Evolutionary conservation across 768 basidiomycete species (phyloP), one percentile per base, ranked within the genome.

Genomic region (Cubamyces sp.): DNA sequence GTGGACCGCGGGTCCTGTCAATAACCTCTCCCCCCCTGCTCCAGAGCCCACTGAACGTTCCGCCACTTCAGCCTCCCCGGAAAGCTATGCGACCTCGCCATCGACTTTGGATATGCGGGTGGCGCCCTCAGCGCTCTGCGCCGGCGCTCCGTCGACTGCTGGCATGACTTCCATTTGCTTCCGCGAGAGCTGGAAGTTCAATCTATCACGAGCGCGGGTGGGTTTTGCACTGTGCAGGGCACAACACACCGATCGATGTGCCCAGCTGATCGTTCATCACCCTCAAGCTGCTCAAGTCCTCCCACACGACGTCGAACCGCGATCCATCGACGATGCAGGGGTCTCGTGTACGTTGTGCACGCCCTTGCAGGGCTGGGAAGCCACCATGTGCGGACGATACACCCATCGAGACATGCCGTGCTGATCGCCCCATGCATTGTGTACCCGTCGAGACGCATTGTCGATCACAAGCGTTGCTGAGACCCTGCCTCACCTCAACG

Each of bases 111-210:
- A 21, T 45, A 16, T 14, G 40, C 21, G 26, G 49, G 57, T 50
- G 49, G 57, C 41, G 57, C 47, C 51, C 57, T 30, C 49, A 52
- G 57, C 57, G 49, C 42, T 39, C 50, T n/a, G 6, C 39, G 39
- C 49, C 49, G 57, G 57, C 57, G 57, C 57, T 59, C 57, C 57
- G 57, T 59, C 57, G 49, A 34, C 34, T 34, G 34, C 39, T 53
- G 51, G 51, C 51, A 39, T 11, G 48, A 12, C 57, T 59, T 59
- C 57, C 57, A 59, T 59, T 58, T 58, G 41, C 57, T 21, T 42
- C 57, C 57, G 49, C 57, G 49, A 51, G 47, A 42, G 57, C 57
- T 51, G 49, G 57, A 41, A 49, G 57, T 49, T 28, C 57, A 59
- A 59, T 59, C 57, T 59, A 45, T 59, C 57, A 59, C 19, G 50